Percentiles rank a stretch among this genome's conserved stretches.
Conservation (phyloP, 768 basidiomycete species). For the Boletus sp. region DNA sequence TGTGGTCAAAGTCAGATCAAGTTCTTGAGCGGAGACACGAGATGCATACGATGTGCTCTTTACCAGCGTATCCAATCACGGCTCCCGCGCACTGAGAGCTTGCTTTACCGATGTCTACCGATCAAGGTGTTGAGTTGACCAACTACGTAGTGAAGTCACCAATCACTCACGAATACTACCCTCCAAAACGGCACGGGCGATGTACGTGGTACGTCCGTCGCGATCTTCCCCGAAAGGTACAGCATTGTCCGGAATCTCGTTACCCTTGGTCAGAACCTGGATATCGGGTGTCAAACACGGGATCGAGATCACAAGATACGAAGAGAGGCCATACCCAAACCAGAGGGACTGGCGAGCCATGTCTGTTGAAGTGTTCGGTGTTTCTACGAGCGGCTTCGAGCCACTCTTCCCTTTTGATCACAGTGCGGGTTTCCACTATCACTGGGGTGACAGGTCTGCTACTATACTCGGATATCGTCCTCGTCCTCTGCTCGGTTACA, state of each 20-base stretch:
- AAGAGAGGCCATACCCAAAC: constrained; percentile 26
- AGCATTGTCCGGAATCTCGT: constrained; percentile 30
- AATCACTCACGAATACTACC: constrained; percentile 27
- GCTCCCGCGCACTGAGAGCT: constrained; percentile 32
- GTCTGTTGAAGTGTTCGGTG: constrained; percentile 26
- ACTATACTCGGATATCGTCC: constrained; percentile 16
- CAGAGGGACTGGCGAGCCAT: constrained; percentile 30
- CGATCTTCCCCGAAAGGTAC: constrained; percentile 34
- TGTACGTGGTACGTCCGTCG: constrained; percentile 27
- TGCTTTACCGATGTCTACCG: constrained; percentile 36
- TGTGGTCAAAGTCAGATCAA: constrained; percentile 5
- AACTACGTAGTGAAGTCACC: background rate
- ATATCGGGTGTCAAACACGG: background rate
- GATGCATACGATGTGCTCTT: constrained; percentile 30
- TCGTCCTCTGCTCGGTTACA: constrained; percentile 10
- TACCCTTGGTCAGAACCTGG: constrained; percentile 31
- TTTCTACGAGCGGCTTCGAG: constrained; percentile 28
- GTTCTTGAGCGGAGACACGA: background rate
- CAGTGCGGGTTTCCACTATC: constrained; percentile 8
- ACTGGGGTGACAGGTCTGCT: constrained; percentile 15
- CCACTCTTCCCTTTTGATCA: constrained; percentile 29
- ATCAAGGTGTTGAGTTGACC: background rate
- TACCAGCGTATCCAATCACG: constrained; percentile 34
- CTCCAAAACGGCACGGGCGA: constrained; percentile 33
- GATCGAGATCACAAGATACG: background rate